Evolutionary conservation across 257 asterid species (phyloP), one percentile per base, ranked within the genome.

Genomic region (Vinca minor): DNA sequence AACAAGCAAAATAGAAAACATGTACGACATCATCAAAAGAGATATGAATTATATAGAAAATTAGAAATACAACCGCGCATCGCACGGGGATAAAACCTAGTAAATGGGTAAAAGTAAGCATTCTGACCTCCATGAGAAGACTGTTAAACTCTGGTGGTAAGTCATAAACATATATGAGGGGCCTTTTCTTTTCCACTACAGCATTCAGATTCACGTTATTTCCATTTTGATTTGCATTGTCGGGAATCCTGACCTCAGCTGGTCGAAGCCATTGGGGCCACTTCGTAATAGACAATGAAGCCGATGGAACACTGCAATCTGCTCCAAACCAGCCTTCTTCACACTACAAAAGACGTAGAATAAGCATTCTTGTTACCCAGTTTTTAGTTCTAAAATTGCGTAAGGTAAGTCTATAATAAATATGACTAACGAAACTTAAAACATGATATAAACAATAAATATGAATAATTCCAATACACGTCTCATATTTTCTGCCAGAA

Each of bases 211-310:
- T 70, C 63, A 62, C 63, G 59, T 65, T 70, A 64, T 75, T 74
- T 73, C 81, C 85, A 0, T 71, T n/a, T 65, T 54, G 61, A 20
- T 47, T 67, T 69, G 79, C 57, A 70, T 69, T 74, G 47, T 78
- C 89, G 12, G 93, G 88, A 68, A 92, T 64, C 32, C 61, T 76
- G 46, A 89, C 68, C 46, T 79, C 82, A 2, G 90, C 84, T n/a
- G 97, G 98, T 76, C 79, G 83, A 65, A 93, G 88, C 98, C 97
- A 93, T 67, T 63, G 71, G 47, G 98, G 96, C 97, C 96, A 93
- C 70, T 80, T 86, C 62, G 57, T 73, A 50, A 89, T 74, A 69
- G 97, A 76, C 39, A 94, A 82, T 58, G 77, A 54, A 80, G 82
- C 86, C 41, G 98, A 87, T 62, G 98, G 98, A 69, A 81, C 47